Percentiles rank a stretch among this genome's conserved stretches.
phyloP scores from a whole-genome alignment of 495 filamentous ascomycete genomes.

The Aspergillus cavernicola region DNA sequence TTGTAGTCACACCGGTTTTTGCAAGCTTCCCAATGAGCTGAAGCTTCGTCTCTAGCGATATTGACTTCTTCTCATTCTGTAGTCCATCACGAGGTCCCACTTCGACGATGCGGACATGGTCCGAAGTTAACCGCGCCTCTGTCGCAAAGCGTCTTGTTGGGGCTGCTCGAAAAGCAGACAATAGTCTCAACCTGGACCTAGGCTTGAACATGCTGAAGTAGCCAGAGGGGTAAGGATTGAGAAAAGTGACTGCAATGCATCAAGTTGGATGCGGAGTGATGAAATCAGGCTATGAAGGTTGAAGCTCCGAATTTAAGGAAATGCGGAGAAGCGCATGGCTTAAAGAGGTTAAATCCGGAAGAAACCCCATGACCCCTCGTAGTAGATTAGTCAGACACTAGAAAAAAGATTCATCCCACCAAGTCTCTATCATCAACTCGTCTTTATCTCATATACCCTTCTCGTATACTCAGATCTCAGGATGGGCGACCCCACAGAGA shows the following conservation, averaged over 20 bases:
- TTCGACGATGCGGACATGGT: conserved; percentile 72
- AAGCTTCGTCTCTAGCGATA: conserved; percentile 79
- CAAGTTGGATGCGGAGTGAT: not conserved
- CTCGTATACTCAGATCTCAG: not conserved
- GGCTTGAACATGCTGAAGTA: conserved; percentile 23
- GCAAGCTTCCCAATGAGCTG: conserved; percentile 76
- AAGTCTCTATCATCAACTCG: not conserved
- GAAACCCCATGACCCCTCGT: conserved; percentile 13
- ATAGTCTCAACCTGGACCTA: conserved; percentile 23
- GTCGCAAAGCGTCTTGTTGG: conserved; percentile 35
- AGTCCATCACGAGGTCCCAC: conserved; percentile 92
- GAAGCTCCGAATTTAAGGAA: conserved; percentile 1
- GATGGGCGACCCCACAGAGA: conserved; percentile 16
- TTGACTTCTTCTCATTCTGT: conserved; percentile 88
- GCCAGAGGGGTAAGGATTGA: not conserved
- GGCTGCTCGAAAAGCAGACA: conserved; percentile 33
- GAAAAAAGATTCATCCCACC: conserved; percentile 19
- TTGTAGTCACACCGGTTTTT: conserved; percentile 78
- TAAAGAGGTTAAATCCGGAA: conserved; percentile 7
- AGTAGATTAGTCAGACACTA: conserved; percentile 9
- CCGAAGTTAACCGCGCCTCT: conserved; percentile 48
- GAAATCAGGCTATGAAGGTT: conserved; percentile 11
- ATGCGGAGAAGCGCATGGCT: conserved; percentile 24
- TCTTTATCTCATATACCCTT: not conserved
- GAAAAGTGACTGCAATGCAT: not conserved